Conservation (phyloP, 2,329 filamentous ascomycete genomes). For the Cladosporium phlei region DNA sequence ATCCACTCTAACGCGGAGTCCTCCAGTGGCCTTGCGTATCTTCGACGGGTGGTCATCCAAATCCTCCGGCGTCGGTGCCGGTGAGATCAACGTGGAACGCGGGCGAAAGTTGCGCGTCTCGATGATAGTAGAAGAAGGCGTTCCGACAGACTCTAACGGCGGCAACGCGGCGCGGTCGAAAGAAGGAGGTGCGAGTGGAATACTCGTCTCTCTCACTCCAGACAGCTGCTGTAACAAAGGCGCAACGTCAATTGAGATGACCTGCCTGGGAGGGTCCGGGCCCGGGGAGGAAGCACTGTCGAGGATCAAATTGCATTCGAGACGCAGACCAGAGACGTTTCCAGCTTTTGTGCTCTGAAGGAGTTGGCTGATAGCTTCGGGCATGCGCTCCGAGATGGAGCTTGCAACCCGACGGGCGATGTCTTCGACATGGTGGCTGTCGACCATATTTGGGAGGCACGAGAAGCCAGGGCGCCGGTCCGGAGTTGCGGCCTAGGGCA, state of each 20-base stretch:
- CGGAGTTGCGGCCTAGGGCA: not conserved
- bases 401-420: slow-evolving; percentile 2
- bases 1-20: slow-evolving; percentile 26
- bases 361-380: slow-evolving; percentile 1
- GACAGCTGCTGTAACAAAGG: not conserved
- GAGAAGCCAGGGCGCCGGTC: not conserved
- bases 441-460: not conserved
- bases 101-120: slow-evolving; percentile 10
- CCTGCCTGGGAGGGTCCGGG: not conserved
- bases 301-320: slow-evolving; percentile 7
- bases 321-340: not conserved
- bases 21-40: slow-evolving; percentile 32
- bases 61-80: slow-evolving; percentile 1
- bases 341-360: not conserved
- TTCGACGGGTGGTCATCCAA: slow-evolving; percentile 36
- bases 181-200: not conserved
- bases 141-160: not conserved
- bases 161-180: slow-evolving; percentile 1
- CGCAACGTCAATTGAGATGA: slow-evolving; percentile 4
- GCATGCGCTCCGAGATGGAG: slow-evolving; percentile 9
- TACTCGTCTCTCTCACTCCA: not conserved
- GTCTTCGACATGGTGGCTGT: slow-evolving; percentile 2
- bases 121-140: not conserved
- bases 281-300: not conserved
- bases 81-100: slow-evolving; percentile 1